Base-by-base conservation (phyloP, 2,329 filamentous ascomycete genomes). In the Pseudopyricularia javanii region DNA sequence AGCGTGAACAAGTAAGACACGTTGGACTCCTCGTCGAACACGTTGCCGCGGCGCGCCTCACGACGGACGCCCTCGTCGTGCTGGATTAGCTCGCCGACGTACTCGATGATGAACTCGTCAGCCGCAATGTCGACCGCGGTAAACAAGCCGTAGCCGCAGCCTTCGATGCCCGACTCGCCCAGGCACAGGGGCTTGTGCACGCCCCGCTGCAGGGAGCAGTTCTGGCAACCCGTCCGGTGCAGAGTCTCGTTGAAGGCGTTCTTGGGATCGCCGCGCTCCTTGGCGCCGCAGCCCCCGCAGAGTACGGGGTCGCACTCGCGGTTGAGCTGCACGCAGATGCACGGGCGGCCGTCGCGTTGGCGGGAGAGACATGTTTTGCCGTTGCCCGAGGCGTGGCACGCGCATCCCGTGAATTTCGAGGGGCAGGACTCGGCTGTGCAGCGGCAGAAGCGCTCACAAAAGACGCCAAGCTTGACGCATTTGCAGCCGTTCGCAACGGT, bases 271-370 rank as follows among this genome's bases (percentile, higher is more conserved):
- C 87, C 76, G 2, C 86, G 76, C 54, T 87, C 80, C 11, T 71
- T 63, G 0, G 83, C 85, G 28, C 87, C 87, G 59, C 88, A 93
- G 8, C 71, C 74, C 15, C 74, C 74, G 61, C 88, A 94, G 12
- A 91, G 72, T 54, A 85, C 80, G 2, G 87, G 82, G 59, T 93
- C 88, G 61, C 88, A 94, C 67, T 94, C 88, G 37, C 88, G 78
- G 58, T 87, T 85, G 51, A 88, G 73, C 60, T 78, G 74, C 20
- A 82, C 73, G 60, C 88, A 94, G 14, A 85, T 82, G 62, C 88
- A 93, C 3, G 76, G 74, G 55, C 66, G 68, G 49, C 69, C 67
- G 53, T 80, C 78, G 56, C 76, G 77, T 58, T 82, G 72, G 45
- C 75, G 78, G 12, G 74, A 64, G 6, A 74, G 58, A 56, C 82